Base-by-base conservation (phyloP, 176 grass and related monocot genomes). In the Avena atlantica region DNA sequence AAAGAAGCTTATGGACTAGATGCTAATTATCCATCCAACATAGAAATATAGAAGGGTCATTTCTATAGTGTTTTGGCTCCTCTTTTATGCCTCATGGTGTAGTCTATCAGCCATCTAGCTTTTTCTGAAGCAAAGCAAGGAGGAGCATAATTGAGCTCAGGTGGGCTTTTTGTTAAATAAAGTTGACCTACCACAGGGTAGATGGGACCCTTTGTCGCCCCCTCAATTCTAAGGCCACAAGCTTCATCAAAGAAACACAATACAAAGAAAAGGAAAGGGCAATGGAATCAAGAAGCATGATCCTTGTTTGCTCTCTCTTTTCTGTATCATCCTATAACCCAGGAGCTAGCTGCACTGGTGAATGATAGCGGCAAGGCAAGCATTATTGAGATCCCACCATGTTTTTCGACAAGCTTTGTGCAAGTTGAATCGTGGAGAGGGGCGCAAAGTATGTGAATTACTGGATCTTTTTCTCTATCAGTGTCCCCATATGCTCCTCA, bases 361-460 rank as follows among this genome's bases (percentile, higher is more conserved):
- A 90, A 8, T 78, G 81, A 85, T 85, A 53, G 62, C 6, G 34
- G 51, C 70, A 88, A 78, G 70, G 27, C 82, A 63, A 91, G 42
- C 81, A 85, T 85, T 88, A 81, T 77, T 85, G 81, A 85, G 70
- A 69, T 62, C 70, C 70, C 71, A 81, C 70, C 52, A 82, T 71
- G 62, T 85, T 88, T 81, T 42, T 78, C 44, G 31, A 37, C 90
- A 62, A 85, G 44, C 86, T 85, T 88, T 88, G 77, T 91, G 53
- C 78, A 85, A 81, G 82, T 85, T 64, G 78, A 81, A 81, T 85
- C 12, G 5, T 87, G 84, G 73, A 86, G 52, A 90, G 34, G 78
- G n/a, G 21, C 59, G 62, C 40, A 90, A 86, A 90, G 79, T 86
- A 83, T 70, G 6, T 56, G 31, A 78, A 51, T 78, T 90, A 64